A percentile compares a stretch with the other conserved stretches of the same genome.
These are phyloP conservation scores for sunflower (Helianthus annuus) DNA, from an alignment of 129 eudicot species.

Conservation along the genomic window HanXRQr2.0-SUNRISE NC_035444.2:157492977-157493476, in stretches of 20 bases:
- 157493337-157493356: conserved; percentile 12
- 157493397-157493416: not conserved
- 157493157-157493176: too few species aligned
- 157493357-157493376: not conserved
- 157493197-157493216: conserved; percentile 8
- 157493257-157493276: not conserved
- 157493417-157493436: not conserved
- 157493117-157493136: too few species aligned
- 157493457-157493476: not conserved
- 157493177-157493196: too few species aligned
- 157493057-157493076: conserved; percentile 67
- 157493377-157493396: not conserved
- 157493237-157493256: too few species aligned
- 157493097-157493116: not conserved
- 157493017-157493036: not conserved
- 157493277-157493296: not conserved
- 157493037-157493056: conserved; percentile 22
- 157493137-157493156: too few species aligned
- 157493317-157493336: conserved; percentile 8
- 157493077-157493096: conserved; percentile 28
- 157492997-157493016: conserved; percentile 36
- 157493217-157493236: too few species aligned
- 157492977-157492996: conserved; percentile 57
- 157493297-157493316: not conserved
- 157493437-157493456: not conserved